Conservation (phyloP, 768 basidiomycete genomes). For the Cubamyces lactineus region DNA sequence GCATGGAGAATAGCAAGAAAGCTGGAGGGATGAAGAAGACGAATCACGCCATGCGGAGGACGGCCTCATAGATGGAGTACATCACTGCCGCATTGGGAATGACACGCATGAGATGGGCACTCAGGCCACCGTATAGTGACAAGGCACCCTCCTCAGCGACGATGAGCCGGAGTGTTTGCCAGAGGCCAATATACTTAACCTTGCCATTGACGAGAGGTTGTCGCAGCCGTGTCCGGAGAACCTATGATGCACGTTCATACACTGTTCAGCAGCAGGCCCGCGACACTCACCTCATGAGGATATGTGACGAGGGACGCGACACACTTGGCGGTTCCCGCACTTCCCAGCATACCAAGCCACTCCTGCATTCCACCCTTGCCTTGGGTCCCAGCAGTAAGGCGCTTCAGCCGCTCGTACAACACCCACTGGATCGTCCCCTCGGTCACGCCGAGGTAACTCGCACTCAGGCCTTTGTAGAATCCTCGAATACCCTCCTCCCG, state of each 20-base stretch:
- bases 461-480: slow-evolving; percentile 94
- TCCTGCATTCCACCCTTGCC: slow-evolving; percentile 60
- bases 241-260: slow-evolving; percentile 50
- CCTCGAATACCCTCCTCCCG: slow-evolving; percentile 82
- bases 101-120: slow-evolving; percentile 94
- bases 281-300: slow-evolving; percentile 86
- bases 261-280: slow-evolving; percentile 3
- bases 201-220: slow-evolving; percentile 83
- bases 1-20: no score
- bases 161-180: slow-evolving; percentile 83
- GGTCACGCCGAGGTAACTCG: slow-evolving; percentile 93
- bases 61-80: slow-evolving; percentile 93
- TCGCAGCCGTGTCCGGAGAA: slow-evolving; percentile 88
- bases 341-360: slow-evolving; percentile 84
- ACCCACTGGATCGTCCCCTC: slow-evolving; percentile 98
- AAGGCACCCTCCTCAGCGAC: slow-evolving; percentile 88
- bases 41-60: slow-evolving; percentile 59
- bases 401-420: slow-evolving; percentile 91
- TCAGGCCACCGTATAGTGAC: slow-evolving; percentile 88
- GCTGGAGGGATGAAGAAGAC: no score
- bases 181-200: slow-evolving; percentile 82
- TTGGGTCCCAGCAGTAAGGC: slow-evolving; percentile 59
- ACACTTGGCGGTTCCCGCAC: slow-evolving; percentile 91
- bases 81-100: slow-evolving; percentile 97
- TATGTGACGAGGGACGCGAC: slow-evolving; percentile 95